Percentiles rank a stretch among this genome's conserved stretches.
These are phyloP conservation scores for Boletus tylopilopsis DNA, from an alignment of 768 basidiomycete genomes.

Conservation along the genomic window DNA sequence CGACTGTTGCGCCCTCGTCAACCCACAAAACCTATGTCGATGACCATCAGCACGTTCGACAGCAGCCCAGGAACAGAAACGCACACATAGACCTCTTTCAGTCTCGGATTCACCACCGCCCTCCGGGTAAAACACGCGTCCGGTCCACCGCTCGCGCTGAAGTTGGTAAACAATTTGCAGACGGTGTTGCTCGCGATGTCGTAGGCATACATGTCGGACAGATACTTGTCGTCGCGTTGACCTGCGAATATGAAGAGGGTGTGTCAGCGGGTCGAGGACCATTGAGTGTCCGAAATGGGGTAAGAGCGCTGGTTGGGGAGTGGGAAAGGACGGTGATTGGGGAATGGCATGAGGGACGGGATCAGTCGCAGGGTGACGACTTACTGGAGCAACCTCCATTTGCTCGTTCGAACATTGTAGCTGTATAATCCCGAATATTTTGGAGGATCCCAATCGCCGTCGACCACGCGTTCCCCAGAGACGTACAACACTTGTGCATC, in stretches of 20 bases:
- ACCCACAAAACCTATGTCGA: conserved; percentile 53
- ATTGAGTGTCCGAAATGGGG: conserved; percentile 78
- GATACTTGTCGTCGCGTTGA: conserved; percentile 41
- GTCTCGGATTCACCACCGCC: conserved; percentile 59
- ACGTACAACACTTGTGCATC: conserved; percentile 70
- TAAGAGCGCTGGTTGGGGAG: conserved; percentile 44
- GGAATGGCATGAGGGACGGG: background rate
- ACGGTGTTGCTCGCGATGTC: conserved; percentile 55
- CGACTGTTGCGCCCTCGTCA: conserved; percentile 42
- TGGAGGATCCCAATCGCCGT: conserved; percentile 53
- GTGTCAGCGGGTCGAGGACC: conserved; percentile 59
- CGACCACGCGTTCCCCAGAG: conserved; percentile 71
- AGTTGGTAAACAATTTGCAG: conserved; percentile 61
- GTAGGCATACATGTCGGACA: conserved; percentile 70
- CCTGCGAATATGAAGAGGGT: conserved; percentile 74
- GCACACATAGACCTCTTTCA: conserved; percentile 73
- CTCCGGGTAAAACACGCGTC: conserved; percentile 73
- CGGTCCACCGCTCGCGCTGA: conserved; percentile 58
- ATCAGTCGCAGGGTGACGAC: conserved; percentile 25
- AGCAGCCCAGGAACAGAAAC: conserved; percentile 20
- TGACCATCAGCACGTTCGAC: background rate
- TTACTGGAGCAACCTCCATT: conserved; percentile 68
- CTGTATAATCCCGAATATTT: conserved; percentile 74
- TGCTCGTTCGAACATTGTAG: conserved; percentile 60
- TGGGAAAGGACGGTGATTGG: conserved; percentile 7